phyloP scores from a whole-genome alignment of 495 filamentous ascomycete genomes.

The Penicillium parvum region DNA sequence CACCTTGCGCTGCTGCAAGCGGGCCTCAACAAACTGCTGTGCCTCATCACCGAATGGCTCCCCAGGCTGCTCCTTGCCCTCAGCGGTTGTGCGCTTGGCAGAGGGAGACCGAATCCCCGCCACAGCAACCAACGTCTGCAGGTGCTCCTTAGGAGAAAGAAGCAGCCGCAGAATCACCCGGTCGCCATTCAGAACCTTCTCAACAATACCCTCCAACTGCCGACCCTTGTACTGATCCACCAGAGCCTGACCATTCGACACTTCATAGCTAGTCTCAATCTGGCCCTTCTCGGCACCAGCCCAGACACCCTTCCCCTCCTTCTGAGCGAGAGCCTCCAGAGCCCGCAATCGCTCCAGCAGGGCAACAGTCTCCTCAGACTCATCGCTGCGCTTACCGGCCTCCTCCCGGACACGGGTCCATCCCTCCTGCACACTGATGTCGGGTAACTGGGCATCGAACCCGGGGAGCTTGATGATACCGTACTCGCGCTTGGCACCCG shows the following conservation, averaged over 20 bases:
- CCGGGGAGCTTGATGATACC: conserved; percentile 66
- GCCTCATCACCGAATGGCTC: conserved; percentile 88
- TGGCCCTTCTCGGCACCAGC: conserved; percentile 47
- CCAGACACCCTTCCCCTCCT: conserved; percentile 77
- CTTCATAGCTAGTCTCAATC: conserved; percentile 75
- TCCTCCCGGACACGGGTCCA: conserved; percentile 92
- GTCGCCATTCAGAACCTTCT: conserved; percentile 87
- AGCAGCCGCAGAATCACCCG: conserved; percentile 80
- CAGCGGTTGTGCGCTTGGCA: conserved; percentile 73
- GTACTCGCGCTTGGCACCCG: conserved; percentile 77
- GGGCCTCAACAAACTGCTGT: conserved; percentile 74
- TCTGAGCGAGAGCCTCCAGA: conserved; percentile 76
- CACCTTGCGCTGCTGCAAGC: conserved; percentile 81
- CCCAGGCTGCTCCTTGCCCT: conserved; percentile 72
- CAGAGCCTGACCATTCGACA: conserved; percentile 66
- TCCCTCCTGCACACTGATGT: conserved; percentile 75
- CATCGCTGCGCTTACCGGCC: conserved; percentile 76
- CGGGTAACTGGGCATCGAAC: conserved; percentile 72
- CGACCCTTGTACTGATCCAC: conserved; percentile 74
- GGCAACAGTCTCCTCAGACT: conserved; percentile 65
- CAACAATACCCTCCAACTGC: conserved; percentile 72
- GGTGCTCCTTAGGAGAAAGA: conserved; percentile 68
- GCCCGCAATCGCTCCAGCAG: conserved; percentile 70
- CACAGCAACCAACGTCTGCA: conserved; percentile 79
- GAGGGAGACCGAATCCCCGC: conserved; percentile 85